These are phyloP conservation scores for Trichothecium sympodiale DNA, from an alignment of 2,329 filamentous ascomycete species.

Conservation along the genomic window DNA sequence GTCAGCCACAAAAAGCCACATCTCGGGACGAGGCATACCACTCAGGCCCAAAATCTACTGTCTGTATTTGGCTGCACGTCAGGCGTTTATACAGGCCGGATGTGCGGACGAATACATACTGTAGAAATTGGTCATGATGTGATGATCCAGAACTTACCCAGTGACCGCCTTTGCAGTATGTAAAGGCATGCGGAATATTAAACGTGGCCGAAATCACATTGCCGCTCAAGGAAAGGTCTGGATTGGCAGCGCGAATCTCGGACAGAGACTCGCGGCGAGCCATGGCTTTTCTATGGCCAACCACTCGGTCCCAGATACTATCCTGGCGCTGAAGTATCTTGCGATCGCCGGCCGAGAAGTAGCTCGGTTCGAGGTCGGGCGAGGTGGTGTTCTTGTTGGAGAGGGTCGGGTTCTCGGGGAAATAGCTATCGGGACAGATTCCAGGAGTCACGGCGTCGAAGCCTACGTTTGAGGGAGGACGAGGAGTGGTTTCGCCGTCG, in stretches of 20 bases:
- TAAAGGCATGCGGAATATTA: conserved; percentile 48
- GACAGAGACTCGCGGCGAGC: conserved; percentile 39
- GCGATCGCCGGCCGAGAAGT: conserved; percentile 13
- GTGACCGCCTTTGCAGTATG: conserved; percentile 45
- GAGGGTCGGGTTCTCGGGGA: conserved; percentile 1
- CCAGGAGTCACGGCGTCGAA: conserved; percentile 18
- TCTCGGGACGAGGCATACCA: too few relatives aligned
- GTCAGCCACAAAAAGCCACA: too few relatives aligned
- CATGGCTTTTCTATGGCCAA: conserved; percentile 18
- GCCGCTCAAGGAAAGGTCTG: conserved; percentile 47
- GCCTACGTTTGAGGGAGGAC: conserved; percentile 12
- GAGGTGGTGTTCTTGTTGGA: background rate
- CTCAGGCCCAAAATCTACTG: too few relatives aligned
- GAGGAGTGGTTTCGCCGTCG: conserved; percentile 15
- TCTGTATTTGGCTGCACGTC: too few relatives aligned
- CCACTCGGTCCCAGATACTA: conserved; percentile 1
- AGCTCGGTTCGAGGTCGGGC: conserved; percentile 8
- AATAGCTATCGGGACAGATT: conserved; percentile 14
- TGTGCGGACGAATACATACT: background rate
- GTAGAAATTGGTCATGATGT: background rate
- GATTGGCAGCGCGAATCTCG: conserved; percentile 44
- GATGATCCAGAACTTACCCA: conserved; percentile 37
- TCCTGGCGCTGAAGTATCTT: conserved; percentile 3
- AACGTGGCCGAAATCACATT: conserved; percentile 58
- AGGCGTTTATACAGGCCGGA: too few relatives aligned